Evolutionary conservation across 768 basidiomycete species (phyloP), one percentile per base, ranked within the genome.

Genomic region (Auricularia auricula-judae): DNA sequence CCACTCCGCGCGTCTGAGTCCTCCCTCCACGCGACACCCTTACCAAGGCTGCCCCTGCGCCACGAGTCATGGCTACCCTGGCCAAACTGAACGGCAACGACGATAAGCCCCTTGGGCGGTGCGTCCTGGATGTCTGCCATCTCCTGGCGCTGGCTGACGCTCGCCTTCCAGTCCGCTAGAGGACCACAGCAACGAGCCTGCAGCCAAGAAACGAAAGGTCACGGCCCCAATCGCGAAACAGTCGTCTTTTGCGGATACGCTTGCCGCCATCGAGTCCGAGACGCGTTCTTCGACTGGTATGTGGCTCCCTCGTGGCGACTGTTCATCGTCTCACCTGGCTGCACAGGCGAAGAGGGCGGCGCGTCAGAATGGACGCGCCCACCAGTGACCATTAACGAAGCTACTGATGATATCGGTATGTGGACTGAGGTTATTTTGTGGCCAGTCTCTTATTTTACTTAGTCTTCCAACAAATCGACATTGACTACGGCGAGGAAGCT

Each of bases 401-500:
- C 82, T 68, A 80, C 70, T 64, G 87, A 95, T 70, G 75, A 79
- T 3, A 86, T 97, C 65, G 76, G 93, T 92, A 44, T 65, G 86
- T 70, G 10, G 11, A 14, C 10, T 47, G 36, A 11, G 36, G 42
- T 21, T 60, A 21, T 21, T n/a, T 10, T 35, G 18, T 54, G 21
- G 60, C 56, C 29, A 0, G 0, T 29, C 29, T 10, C 35, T 58
- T 29, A 68, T 14, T 5, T 3, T 33, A 7, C 39, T 10, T 65
- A 95, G 93, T 89, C 18, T 98, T 98, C 70, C 97, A 99, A 73
- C 97, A 98, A 74, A 95, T 96, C 65, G 97, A 98, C 67, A 81
- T 98, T 7, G 93, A 96, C 67, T 82, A 87, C 64, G 81, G 82
- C 58, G 73, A 79, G 8, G 80, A 80, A 33, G 76, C 86, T 12